Evolutionary conservation across 331 rosid species (phyloP).

Genomic region (Phaseolus coccineus): DNA sequence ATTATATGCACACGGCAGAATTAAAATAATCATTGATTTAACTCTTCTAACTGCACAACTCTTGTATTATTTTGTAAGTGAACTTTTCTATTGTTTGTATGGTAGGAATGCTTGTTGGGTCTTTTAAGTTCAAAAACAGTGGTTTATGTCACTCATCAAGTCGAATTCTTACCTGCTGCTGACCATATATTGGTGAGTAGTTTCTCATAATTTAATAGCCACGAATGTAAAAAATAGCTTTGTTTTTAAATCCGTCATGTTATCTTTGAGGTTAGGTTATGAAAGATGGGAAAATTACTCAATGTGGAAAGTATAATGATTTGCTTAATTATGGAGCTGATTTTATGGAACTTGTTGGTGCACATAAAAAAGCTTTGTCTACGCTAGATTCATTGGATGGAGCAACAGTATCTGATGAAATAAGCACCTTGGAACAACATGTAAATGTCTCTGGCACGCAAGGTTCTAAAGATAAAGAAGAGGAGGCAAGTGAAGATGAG

Average conservation of each 20-base stretch:
- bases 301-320: slow-evolving; percentile 80
- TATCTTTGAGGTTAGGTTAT: slow-evolving; percentile 64
- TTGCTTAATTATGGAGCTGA: slow-evolving; percentile 71
- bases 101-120: slow-evolving; percentile 81
- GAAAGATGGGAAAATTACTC: slow-evolving; percentile 87
- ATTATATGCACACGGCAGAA: not conserved
- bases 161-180: slow-evolving; percentile 89
- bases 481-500: slow-evolving; percentile 43
- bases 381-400: slow-evolving; percentile 55
- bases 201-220: slow-evolving; percentile 11
- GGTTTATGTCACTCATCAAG: slow-evolving; percentile 91
- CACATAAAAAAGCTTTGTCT: slow-evolving; percentile 79
- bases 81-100: slow-evolving; percentile 16
- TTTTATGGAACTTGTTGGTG: slow-evolving; percentile 86
- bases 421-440: slow-evolving; percentile 44
- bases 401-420: slow-evolving; percentile 40
- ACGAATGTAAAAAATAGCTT: not conserved
- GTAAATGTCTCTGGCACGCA: slow-evolving; percentile 17
- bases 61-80: slow-evolving; percentile 18
- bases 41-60: not conserved
- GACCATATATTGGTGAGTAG: slow-evolving; percentile 80
- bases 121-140: slow-evolving; percentile 78
- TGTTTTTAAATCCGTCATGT: not conserved
- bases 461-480: slow-evolving; percentile 37
- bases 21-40: not conserved